Percentiles rank a stretch among this genome's conserved stretches.
Evolutionary conservation across 768 basidiomycete genomes (phyloP).

Genomic region (Hypsizygus marmoreus): DNA sequence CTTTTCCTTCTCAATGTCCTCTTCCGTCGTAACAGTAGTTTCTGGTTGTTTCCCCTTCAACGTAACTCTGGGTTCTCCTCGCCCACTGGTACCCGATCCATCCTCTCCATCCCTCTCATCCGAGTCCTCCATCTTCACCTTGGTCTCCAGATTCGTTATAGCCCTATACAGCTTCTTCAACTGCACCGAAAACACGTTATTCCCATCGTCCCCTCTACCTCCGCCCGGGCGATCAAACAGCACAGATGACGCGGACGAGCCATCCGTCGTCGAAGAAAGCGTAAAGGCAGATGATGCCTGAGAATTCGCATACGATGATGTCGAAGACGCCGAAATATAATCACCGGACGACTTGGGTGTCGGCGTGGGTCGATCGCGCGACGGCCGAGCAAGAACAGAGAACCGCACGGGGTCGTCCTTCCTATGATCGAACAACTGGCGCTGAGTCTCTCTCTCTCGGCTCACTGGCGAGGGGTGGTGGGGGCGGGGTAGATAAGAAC

Average conservation of each 20-base stretch:
- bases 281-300: slow-evolving; percentile 69
- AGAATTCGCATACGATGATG: slow-evolving; percentile 74
- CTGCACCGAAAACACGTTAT: slow-evolving; percentile 68
- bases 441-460: slow-evolving; percentile 33
- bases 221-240: slow-evolving; percentile 58
- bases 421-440: slow-evolving; percentile 85
- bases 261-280: slow-evolving; percentile 76
- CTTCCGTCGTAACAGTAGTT: slow-evolving; percentile 26
- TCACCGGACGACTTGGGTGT: slow-evolving; percentile 68
- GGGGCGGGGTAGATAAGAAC: slow-evolving; percentile 46
- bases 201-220: slow-evolving; percentile 50
- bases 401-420: slow-evolving; percentile 93
- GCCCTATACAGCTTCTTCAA: slow-evolving; percentile 83
- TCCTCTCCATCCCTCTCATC: slow-evolving; percentile 52
- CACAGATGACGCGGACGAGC: slow-evolving; percentile 71
- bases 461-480: slow-evolving; percentile 30
- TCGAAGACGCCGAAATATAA: slow-evolving; percentile 73
- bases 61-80: slow-evolving; percentile 43
- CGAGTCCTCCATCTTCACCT: slow-evolving; percentile 63
- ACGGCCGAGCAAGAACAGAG: slow-evolving; percentile 58
- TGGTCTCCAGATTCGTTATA: slow-evolving; percentile 79
- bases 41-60: slow-evolving; percentile 44
- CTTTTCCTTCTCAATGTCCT: slow-evolving; percentile 73
- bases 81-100: slow-evolving; percentile 22
- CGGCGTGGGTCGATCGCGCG: slow-evolving; percentile 43